Evolutionary conservation across 129 eudicot genomes (phyloP).

Genomic region (Deinandra increscens): DNA sequence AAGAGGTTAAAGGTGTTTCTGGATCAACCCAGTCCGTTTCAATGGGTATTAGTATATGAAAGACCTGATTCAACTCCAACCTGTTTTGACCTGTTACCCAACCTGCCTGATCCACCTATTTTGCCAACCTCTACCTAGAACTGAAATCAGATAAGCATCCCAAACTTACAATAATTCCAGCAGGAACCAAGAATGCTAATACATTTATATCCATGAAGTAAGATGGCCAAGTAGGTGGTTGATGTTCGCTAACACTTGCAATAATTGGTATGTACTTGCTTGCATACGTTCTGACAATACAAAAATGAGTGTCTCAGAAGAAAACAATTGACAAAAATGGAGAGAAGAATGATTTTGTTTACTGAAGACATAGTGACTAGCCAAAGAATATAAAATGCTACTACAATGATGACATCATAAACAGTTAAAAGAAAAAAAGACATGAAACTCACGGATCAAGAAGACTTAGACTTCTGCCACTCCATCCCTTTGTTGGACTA

Average conservation of each 20-base stretch:
- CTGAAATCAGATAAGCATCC: slow-evolving; percentile 5
- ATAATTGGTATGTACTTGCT: slow-evolving; percentile 99
- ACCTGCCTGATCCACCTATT: neutral
- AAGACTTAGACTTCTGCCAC: slow-evolving; percentile 96
- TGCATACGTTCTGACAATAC: slow-evolving; percentile 79
- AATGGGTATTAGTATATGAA: neutral
- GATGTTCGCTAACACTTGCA: slow-evolving; percentile 99
- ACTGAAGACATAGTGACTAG: slow-evolving; percentile 13
- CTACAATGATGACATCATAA: neutral
- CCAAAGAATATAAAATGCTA: slow-evolving; percentile 1
- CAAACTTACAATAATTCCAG: slow-evolving; percentile 91
- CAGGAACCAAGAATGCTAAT: slow-evolving; percentile 96
- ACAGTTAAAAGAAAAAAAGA: neutral
- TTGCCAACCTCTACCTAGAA: slow-evolving; percentile 1
- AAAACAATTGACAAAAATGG: neutral
- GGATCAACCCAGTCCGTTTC: neutral
- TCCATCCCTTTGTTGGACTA: slow-evolving; percentile 99
- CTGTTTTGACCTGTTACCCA: neutral
- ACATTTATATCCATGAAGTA: slow-evolving; percentile 99
- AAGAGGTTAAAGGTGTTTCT: neutral
- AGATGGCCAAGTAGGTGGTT: slow-evolving; percentile 99
- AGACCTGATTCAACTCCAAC: neutral
- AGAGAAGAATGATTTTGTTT: neutral
- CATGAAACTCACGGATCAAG: slow-evolving; percentile 84
- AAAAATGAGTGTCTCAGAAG: neutral